Percentiles rank a stretch among this genome's conserved stretches.
Conservation (phyloP, 2,329 filamentous ascomycete species). For the Exutisphaerella laricina region DNA sequence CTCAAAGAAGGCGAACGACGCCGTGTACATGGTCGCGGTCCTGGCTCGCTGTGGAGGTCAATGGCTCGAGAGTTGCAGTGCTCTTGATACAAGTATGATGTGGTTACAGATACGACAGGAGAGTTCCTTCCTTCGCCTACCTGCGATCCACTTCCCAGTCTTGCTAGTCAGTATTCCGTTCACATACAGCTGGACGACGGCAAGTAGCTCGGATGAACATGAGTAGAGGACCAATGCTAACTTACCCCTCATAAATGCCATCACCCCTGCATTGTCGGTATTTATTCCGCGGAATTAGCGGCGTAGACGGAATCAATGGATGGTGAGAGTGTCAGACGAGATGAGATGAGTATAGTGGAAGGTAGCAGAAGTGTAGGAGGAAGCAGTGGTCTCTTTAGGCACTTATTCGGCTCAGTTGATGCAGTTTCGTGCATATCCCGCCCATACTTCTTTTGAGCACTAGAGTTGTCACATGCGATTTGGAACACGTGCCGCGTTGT, state of each 20-base stretch:
- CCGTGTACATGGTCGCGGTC: constrained; percentile 52
- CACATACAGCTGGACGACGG: neutral
- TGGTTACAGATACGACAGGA: neutral
- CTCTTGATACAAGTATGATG: neutral
- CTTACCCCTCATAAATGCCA: neutral
- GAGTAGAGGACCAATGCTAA: neutral
- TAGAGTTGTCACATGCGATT: neutral
- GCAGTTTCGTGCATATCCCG: no score
- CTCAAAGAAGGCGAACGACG: constrained; percentile 78
- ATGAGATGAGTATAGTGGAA: no score
- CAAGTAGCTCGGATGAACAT: constrained; percentile 2
- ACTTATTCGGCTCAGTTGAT: no score
- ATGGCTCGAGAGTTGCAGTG: neutral
- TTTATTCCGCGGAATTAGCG: neutral
- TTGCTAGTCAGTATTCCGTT: neutral
- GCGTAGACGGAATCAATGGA: no score
- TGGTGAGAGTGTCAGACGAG: no score
- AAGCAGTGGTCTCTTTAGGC: no score
- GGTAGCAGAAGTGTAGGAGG: neutral
- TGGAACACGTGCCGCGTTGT: neutral
- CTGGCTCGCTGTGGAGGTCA: neutral
- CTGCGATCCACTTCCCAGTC: neutral
- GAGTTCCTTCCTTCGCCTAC: no score
- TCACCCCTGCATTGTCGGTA: neutral
- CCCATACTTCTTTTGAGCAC: neutral